phyloP scores from a whole-genome alignment of 768 basidiomycete species.

The Neoboletus subvelutipes region DNA sequence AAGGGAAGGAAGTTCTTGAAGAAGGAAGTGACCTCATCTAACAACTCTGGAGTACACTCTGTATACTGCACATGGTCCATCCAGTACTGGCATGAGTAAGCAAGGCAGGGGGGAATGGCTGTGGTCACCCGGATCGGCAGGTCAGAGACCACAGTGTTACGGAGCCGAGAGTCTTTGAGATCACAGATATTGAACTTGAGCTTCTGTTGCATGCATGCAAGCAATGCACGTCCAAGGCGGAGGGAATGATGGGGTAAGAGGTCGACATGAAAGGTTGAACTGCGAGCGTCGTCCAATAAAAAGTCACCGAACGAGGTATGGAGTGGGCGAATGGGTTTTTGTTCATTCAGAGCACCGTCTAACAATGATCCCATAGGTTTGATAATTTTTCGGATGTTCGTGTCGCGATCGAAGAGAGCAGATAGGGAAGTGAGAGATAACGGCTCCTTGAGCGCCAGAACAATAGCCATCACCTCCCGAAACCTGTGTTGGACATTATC shows the following conservation, averaged over 20 bases:
- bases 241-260: slow-evolving; percentile 14
- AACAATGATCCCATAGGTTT: slow-evolving; percentile 23
- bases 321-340: slow-evolving; percentile 28
- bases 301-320: slow-evolving; percentile 40
- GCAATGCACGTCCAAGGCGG: slow-evolving; percentile 25
- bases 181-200: slow-evolving; percentile 43
- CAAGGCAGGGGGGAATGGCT: slow-evolving; percentile 30
- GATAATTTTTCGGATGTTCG: slow-evolving; percentile 17
- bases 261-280: slow-evolving; percentile 20
- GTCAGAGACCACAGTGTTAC: slow-evolving; percentile 28
- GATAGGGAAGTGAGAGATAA: slow-evolving; percentile 16
- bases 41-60: slow-evolving; percentile 14
- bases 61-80: slow-evolving; percentile 26
- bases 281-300: slow-evolving; percentile 24
- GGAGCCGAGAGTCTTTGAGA: slow-evolving; percentile 34
- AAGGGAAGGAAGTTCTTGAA: slow-evolving; percentile 30
- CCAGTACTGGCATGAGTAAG: slow-evolving; percentile 41
- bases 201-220: slow-evolving; percentile 31
- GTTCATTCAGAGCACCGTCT: slow-evolving; percentile 14
- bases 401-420: slow-evolving; percentile 10
- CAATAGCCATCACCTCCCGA: slow-evolving; percentile 22
- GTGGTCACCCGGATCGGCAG: slow-evolving; percentile 15
- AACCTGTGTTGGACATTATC: slow-evolving; percentile 9
- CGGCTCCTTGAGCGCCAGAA: slow-evolving; percentile 21
- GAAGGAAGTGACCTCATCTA: slow-evolving; percentile 20